Conservation (phyloP, 1,284 basidiomycete genomes). For the Kwoniella shivajii region DNA sequence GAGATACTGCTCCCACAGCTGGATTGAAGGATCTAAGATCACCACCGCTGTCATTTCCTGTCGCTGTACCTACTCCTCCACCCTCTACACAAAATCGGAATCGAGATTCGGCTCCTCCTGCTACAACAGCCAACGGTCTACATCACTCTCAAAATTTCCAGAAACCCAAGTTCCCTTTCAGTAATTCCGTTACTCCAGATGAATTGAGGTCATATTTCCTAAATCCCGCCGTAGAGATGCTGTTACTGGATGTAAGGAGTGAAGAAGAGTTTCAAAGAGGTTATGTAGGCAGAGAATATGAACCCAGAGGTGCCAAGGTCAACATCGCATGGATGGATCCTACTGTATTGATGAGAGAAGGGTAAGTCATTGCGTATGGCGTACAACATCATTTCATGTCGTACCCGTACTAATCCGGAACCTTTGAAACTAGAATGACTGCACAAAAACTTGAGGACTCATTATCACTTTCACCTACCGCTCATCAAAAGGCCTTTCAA, state of each 20-base stretch:
- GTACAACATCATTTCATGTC: background rate
- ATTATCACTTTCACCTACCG: constrained; percentile 68
- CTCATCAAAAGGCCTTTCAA: constrained; percentile 71
- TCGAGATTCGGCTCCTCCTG: background rate
- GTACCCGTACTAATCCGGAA: background rate
- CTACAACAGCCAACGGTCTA: background rate
- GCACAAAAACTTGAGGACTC: constrained; percentile 73
- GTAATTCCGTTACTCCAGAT: constrained; percentile 65
- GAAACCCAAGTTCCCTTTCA: constrained; percentile 59
- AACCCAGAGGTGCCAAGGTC: constrained; percentile 51
- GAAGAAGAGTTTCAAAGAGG: constrained; percentile 74
- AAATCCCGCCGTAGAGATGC: constrained; percentile 63
- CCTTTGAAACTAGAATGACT: constrained; percentile 60
- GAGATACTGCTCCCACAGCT: constrained; percentile 3
- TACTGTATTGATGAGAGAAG: constrained; percentile 66
- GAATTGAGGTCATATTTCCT: constrained; percentile 65
- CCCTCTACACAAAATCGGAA: constrained; percentile 6
- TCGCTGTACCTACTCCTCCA: constrained; percentile 22
- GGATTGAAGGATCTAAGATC: constrained; percentile 1
- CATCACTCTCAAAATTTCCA: background rate
- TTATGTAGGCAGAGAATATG: constrained; percentile 64
- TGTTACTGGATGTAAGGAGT: constrained; percentile 80
- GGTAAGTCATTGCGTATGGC: constrained; percentile 58
- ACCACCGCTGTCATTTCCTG: constrained; percentile 21
- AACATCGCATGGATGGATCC: constrained; percentile 82